Evolutionary conservation across 345 rosid genomes (phyloP).

Genomic region (Psidium guajava): DNA sequence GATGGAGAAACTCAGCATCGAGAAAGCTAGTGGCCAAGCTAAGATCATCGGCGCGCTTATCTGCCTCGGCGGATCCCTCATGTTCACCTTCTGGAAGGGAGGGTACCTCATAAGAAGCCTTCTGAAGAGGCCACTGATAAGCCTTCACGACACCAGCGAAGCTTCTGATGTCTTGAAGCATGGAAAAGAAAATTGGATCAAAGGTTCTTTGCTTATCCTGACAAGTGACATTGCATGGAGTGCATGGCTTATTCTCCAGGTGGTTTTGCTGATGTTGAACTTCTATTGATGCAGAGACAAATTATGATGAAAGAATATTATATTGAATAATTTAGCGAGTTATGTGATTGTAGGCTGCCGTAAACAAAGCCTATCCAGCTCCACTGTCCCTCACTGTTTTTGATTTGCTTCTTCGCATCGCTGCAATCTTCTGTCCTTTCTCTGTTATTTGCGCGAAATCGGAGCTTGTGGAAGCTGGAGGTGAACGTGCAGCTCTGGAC

Average conservation of each 20-base stretch:
- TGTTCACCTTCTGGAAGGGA: constrained; percentile 42
- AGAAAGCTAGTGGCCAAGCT: constrained; percentile 14
- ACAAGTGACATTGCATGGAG: constrained; percentile 29
- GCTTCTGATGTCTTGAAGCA: neutral
- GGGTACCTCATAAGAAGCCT: constrained; percentile 19
- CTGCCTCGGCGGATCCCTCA: constrained; percentile 26
- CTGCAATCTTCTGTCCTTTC: constrained; percentile 28
- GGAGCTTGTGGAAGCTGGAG: constrained; percentile 24
- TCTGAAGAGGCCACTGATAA: constrained; percentile 20
- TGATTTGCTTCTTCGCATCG: constrained; percentile 35
- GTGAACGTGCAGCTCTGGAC: constrained; percentile 30
- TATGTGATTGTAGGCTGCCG: constrained; percentile 2
- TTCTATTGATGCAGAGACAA: neutral
- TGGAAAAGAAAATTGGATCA: constrained; percentile 25
- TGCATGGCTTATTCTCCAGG: constrained; percentile 33
- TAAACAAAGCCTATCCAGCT: constrained; percentile 25
- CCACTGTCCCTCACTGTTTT: constrained; percentile 18
- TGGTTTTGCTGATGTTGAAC: neutral
- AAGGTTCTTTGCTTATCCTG: constrained; percentile 32
- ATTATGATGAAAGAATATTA: neutral
- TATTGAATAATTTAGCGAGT: neutral
- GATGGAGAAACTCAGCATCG: constrained; percentile 30
- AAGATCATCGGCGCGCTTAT: constrained; percentile 22
- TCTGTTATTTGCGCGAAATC: constrained; percentile 20
- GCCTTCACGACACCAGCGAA: constrained; percentile 3